A percentile compares a stretch with the other conserved stretches of the same genome.
These are phyloP conservation scores for Aureobasidium sp. DNA, from an alignment of 2,329 filamentous ascomycete species.

Conservation along the genomic window DNA sequence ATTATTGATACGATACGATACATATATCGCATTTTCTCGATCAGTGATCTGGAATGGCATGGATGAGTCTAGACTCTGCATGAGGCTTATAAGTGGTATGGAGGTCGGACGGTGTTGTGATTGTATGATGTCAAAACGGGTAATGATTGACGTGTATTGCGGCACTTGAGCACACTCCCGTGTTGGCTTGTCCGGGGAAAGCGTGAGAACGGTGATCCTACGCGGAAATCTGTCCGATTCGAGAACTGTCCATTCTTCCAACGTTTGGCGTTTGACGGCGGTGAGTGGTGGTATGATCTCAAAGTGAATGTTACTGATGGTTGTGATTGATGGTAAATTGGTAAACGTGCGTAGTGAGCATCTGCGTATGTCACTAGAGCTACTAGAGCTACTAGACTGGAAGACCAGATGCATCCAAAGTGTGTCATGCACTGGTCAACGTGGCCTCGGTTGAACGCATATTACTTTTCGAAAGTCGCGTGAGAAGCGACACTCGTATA, in stretches of 20 bases:
- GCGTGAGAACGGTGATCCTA: neutral
- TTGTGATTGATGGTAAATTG: neutral
- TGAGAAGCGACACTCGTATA: neutral
- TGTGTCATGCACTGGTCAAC: neutral
- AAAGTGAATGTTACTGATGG: no score
- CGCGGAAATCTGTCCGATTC: neutral
- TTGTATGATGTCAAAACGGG: neutral
- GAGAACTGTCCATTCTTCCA: neutral
- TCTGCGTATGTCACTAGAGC: neutral
- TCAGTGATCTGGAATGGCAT: neutral
- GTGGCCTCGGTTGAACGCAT: neutral
- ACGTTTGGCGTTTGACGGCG: neutral
- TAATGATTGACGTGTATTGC: neutral
- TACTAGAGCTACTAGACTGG: neutral
- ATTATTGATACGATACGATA: neutral
- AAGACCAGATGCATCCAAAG: neutral
- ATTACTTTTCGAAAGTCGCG: neutral
- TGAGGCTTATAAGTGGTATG: neutral
- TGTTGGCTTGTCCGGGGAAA: slow-evolving; percentile 3
- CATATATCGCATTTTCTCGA: neutral
- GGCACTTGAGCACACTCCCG: slow-evolving; percentile 1
- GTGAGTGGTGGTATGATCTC: neutral
- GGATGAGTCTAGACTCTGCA: neutral
- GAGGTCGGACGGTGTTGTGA: neutral
- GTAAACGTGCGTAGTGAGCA: neutral